Evolutionary conservation across 345 rosid species (phyloP), one percentile per base, ranked within the genome.

Genomic region (Salix viminalis): DNA sequence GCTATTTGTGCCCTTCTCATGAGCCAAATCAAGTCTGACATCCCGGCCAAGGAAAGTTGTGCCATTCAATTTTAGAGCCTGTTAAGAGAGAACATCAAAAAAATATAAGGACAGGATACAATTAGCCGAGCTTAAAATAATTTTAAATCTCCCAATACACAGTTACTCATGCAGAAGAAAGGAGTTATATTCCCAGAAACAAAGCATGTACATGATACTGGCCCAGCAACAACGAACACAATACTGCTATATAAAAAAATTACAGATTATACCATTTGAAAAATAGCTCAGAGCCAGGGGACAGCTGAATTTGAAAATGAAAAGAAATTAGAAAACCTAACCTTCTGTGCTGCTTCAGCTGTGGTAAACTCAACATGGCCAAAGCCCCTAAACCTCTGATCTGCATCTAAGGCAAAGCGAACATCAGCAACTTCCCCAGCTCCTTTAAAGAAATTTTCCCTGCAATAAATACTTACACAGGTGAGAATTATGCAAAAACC

Each of bases 351-450:
- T 4, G 10, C 94, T 77, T 93, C 97, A 42, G 72, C 76, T 0
- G 95, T 72, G 28, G 90, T 82, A 82, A 96, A 96, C 79, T 93
- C 97, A 80, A 93, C 96, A 76, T 93, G 97, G 21, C 95, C 96
- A 77, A 69, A 93, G 0, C 99, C 98, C 85, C 76, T 92, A 46
- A 88, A 87, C 6, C 83, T 83, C 54, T 88, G 91, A 0, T 92
- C 94, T 2, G 66, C 70, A 41, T 75, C 84, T 9, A 80, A n/a
- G 24, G 92, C 78, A 19, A 96, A 81, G 74, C 97, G 92, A 8
- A 93, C 88, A 84, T 92, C 97, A 75, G 85, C 88, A 30, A 92
- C 46, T 83, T 93, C 94, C 34, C 92, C 98, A 68, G 34, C 89
- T 67, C 65, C 90, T 77, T 89, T 82, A 77, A 93, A 96, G 90